These are phyloP conservation scores for Vararia minispora DNA, from an alignment of 768 basidiomycete species.

Conservation along the genomic window DNA sequence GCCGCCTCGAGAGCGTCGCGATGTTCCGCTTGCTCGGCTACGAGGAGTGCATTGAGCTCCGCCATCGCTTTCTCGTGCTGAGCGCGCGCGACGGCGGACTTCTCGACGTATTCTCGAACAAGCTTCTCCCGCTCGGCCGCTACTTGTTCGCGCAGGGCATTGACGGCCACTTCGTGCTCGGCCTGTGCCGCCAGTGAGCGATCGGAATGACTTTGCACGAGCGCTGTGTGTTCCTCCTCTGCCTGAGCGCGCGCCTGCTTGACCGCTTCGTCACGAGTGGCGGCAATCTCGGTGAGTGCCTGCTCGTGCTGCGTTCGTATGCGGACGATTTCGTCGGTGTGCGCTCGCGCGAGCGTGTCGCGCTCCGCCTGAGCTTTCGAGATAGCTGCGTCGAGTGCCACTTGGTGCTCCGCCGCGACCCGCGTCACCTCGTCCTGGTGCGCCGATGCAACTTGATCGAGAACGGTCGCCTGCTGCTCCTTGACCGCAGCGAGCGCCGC, in stretches of 20 bases:
- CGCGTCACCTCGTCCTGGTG: slow-evolving; percentile 45
- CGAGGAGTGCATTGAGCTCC: slow-evolving; percentile 28
- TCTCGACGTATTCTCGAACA: slow-evolving; percentile 2
- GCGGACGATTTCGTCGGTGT: slow-evolving; percentile 25
- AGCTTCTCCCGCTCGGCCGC: slow-evolving; percentile 2
- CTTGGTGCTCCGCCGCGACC: slow-evolving; percentile 37
- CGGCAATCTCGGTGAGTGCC: slow-evolving; percentile 20
- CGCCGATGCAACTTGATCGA: slow-evolving; percentile 42
- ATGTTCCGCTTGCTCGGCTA: slow-evolving; percentile 26
- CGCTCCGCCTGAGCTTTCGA: slow-evolving; percentile 27
- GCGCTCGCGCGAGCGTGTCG: slow-evolving; percentile 25
- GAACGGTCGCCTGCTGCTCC: slow-evolving; percentile 42
- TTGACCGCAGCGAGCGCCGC: slow-evolving; percentile 33
- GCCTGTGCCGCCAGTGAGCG: slow-evolving; percentile 27
- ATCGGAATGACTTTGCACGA: slow-evolving; percentile 28
- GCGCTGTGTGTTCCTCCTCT: slow-evolving; percentile 21
- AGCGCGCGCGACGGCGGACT: slow-evolving; percentile 1
- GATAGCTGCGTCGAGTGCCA: slow-evolving; percentile 21
- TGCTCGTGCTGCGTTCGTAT: slow-evolving; percentile 37
- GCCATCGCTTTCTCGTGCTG: slow-evolving; percentile 14
- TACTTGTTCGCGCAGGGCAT: slow-evolving; percentile 1
- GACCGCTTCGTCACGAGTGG: slow-evolving; percentile 4
- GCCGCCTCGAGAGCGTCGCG: slow-evolving; percentile 25
- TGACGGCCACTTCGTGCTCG: slow-evolving; percentile 37
- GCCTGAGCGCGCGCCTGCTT: slow-evolving; percentile 13